A percentile compares a stretch with the other conserved stretches of the same genome.
Evolutionary conservation across 208 protist species (phyloP).

Genomic region (Trypanosoma scelopori): DNA sequence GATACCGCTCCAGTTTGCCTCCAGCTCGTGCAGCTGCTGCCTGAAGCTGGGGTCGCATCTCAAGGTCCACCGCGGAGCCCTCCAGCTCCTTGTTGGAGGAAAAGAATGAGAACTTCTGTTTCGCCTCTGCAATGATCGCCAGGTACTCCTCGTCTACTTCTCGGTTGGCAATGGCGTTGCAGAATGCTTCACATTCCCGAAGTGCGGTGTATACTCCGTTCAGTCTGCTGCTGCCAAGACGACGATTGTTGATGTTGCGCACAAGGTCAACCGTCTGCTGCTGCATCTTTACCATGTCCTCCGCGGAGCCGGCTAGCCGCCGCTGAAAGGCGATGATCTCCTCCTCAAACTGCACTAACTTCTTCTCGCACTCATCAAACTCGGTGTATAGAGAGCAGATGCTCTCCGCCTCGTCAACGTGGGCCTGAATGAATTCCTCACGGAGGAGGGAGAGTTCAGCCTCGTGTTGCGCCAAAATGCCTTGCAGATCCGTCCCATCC

Average conservation of each 20-base stretch:
- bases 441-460: slow-evolving; percentile 56
- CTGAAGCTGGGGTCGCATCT: slow-evolving; percentile 75
- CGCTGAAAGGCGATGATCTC: slow-evolving; percentile 84
- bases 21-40: slow-evolving; percentile 68
- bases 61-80: slow-evolving; percentile 74
- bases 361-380: slow-evolving; percentile 62
- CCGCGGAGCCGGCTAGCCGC: slow-evolving; percentile 65
- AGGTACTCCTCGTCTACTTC: slow-evolving; percentile 71
- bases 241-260: slow-evolving; percentile 69
- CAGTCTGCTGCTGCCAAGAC: slow-evolving; percentile 70
- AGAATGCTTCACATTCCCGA: slow-evolving; percentile 86
- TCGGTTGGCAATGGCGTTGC: slow-evolving; percentile 68
- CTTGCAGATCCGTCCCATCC: slow-evolving; percentile 43
- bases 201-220: slow-evolving; percentile 80
- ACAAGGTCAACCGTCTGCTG: slow-evolving; percentile 68
- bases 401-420: slow-evolving; percentile 51
- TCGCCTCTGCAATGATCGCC: slow-evolving; percentile 65
- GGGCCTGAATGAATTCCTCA: slow-evolving; percentile 63
- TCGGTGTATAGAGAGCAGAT: slow-evolving; percentile 73
- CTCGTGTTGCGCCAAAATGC: slow-evolving; percentile 52
- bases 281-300: slow-evolving; percentile 85
- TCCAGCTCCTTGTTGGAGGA: slow-evolving; percentile 70
- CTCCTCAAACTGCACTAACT: slow-evolving; percentile 80
- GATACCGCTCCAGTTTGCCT: slow-evolving; percentile 76
- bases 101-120: slow-evolving; percentile 69